phyloP scores from a whole-genome alignment of 148 eudicot species.

The Euryodendron excelsum region DNA sequence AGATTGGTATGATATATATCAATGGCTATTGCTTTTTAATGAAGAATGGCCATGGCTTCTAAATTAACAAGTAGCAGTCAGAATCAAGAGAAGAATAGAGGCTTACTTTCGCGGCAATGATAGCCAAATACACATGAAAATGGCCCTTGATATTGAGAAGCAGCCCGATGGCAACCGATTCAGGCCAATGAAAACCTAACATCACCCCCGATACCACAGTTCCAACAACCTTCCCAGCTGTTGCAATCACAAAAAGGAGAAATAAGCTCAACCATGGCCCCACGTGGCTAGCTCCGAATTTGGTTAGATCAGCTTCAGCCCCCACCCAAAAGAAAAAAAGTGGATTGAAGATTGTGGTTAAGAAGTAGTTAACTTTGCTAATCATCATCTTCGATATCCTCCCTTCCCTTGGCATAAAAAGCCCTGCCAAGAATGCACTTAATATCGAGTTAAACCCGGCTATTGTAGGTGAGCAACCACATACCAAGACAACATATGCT shows the following conservation, averaged over 20 bases:
- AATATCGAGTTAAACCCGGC: conserved; percentile 52
- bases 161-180: conserved; percentile 71
- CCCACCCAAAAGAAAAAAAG: conserved; percentile 83
- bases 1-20: neutral
- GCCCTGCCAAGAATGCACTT: conserved; percentile 78
- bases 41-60: neutral
- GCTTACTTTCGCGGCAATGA: conserved; percentile 58
- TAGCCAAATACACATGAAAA: conserved; percentile 70
- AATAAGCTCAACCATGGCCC: conserved; percentile 53
- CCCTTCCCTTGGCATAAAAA: conserved; percentile 81
- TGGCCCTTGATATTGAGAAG: conserved; percentile 85
- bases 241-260: conserved; percentile 48
- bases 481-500: conserved; percentile 55
- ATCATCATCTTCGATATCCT: conserved; percentile 74
- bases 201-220: conserved; percentile 58
- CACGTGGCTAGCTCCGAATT: conserved; percentile 23
- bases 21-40: too few species aligned
- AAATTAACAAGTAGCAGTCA: neutral
- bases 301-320: conserved; percentile 42
- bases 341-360: conserved; percentile 61
- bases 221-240: conserved; percentile 68
- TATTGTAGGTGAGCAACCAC: conserved; percentile 48
- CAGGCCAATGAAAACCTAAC: conserved; percentile 72
- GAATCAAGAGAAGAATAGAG: neutral
- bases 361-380: conserved; percentile 61